Evolutionary conservation across 495 filamentous ascomycete species (phyloP).

Genomic region (Penicillium cosmopolitanum): DNA sequence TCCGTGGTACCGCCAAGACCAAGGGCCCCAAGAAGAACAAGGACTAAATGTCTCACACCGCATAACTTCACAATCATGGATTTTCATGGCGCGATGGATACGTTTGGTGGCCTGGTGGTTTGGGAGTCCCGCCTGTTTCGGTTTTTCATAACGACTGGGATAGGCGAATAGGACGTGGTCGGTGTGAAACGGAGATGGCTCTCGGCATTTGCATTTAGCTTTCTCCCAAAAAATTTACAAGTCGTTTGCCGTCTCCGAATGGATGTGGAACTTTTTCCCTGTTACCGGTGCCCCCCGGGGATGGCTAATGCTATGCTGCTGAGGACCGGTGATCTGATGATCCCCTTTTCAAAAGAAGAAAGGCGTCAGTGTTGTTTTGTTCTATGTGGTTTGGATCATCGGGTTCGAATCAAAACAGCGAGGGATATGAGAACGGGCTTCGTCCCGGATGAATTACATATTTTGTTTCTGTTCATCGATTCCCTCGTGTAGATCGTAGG

Average conservation of each 20-base stretch:
- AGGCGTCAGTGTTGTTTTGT: constrained; percentile 35
- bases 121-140: constrained; percentile 23
- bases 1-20: constrained; percentile 87
- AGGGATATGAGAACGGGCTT: constrained; percentile 38
- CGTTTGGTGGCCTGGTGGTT: constrained; percentile 34
- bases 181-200: constrained; percentile 22
- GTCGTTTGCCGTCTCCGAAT: constrained; percentile 15
- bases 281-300: constrained; percentile 10
- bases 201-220: constrained; percentile 9
- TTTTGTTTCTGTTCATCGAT: constrained; percentile 31
- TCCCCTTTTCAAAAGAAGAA: constrained; percentile 19
- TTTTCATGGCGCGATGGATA: constrained; percentile 25
- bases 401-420: constrained; percentile 27
- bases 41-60: constrained; percentile 45
- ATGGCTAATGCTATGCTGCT: constrained; percentile 16
- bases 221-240: constrained; percentile 15
- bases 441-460: constrained; percentile 36
- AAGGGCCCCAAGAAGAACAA: constrained; percentile 83
- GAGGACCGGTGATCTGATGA: constrained; percentile 25
- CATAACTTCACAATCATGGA: constrained; percentile 20
- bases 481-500: neutral
- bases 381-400: constrained; percentile 31
- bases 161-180: constrained; percentile 30
- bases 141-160: constrained; percentile 15
- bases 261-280: constrained; percentile 15